phyloP scores from a whole-genome alignment of 2,329 filamentous ascomycete genomes.

The Hymenoscyphus linearis region DNA sequence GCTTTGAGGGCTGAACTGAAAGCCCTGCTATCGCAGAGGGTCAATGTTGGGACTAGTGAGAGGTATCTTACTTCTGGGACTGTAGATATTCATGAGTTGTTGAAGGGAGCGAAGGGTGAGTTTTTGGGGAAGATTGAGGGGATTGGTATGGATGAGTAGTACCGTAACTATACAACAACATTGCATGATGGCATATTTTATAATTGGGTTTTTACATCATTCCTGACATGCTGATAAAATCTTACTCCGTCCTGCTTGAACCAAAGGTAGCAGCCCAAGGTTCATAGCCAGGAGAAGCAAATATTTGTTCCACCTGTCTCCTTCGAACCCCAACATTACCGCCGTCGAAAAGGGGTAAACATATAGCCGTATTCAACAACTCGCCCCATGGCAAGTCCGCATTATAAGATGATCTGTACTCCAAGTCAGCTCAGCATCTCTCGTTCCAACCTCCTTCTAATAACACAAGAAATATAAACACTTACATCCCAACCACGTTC shows the following conservation, averaged over 20 bases:
- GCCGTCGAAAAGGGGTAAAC: constrained; percentile 45
- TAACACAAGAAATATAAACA: neutral
- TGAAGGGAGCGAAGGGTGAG: constrained; percentile 55
- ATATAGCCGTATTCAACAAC: constrained; percentile 40
- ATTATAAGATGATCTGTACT: constrained; percentile 8
- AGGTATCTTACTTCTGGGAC: constrained; percentile 75
- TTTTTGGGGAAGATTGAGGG: constrained; percentile 32
- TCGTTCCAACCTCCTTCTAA: neutral
- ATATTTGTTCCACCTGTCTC: constrained; percentile 41
- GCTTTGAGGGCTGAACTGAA: constrained; percentile 67
- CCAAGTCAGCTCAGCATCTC: neutral
- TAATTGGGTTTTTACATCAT: no score
- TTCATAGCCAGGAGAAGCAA: constrained; percentile 39
- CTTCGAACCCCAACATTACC: constrained; percentile 48
- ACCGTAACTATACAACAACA: neutral
- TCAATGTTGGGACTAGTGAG: constrained; percentile 86
- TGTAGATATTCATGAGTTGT: constrained; percentile 74
- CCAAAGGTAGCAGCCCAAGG: constrained; percentile 35
- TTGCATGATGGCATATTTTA: no score
- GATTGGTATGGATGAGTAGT: constrained; percentile 26
- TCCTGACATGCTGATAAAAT: neutral
- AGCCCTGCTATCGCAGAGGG: constrained; percentile 61
- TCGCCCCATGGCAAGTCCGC: constrained; percentile 34
- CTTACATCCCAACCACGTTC: constrained; percentile 44
- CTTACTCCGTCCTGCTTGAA: neutral